Evolutionary conservation across 2,329 filamentous ascomycete genomes (phyloP).

Genomic region (Fusarium annulatum): DNA sequence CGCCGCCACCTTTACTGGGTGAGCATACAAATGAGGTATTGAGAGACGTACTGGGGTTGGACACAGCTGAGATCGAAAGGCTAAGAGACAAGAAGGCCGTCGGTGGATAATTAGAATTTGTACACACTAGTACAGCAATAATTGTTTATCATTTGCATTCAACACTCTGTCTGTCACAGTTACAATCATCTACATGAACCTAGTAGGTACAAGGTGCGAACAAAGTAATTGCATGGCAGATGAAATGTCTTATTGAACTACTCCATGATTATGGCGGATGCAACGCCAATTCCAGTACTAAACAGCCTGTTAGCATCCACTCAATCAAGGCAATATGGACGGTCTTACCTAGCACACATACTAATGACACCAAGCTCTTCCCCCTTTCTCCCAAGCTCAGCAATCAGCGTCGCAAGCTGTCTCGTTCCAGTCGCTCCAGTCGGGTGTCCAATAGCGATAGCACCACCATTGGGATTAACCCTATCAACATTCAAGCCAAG

Average conservation of each 20-base stretch:
- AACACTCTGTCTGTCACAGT: fast-evolving
- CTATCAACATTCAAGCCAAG: slow-evolving; percentile 74
- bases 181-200: neutral
- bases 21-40: slow-evolving; percentile 86
- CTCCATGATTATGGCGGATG: neutral
- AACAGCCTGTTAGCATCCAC: fast-evolving
- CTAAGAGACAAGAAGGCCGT: neutral
- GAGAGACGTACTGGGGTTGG: neutral
- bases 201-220: fast-evolving
- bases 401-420: slow-evolving; percentile 12
- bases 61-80: fast-evolving
- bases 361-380: slow-evolving; percentile 24
- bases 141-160: fast-evolving
- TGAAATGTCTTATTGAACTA: fast-evolving
- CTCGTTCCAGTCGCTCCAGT: slow-evolving; percentile 79
- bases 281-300: neutral
- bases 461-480: slow-evolving; percentile 92
- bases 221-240: fast-evolving
- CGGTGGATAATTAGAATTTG: neutral
- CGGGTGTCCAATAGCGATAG: slow-evolving; percentile 90
- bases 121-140: neutral
- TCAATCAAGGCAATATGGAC: fast-evolving
- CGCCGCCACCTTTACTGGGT: slow-evolving; percentile 83
- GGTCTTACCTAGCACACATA: slow-evolving; percentile 25
- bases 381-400: neutral